Evolutionary conservation across 768 basidiomycete genomes (phyloP), one percentile per base, ranked within the genome.

Genomic region (Lactarius quietus): DNA sequence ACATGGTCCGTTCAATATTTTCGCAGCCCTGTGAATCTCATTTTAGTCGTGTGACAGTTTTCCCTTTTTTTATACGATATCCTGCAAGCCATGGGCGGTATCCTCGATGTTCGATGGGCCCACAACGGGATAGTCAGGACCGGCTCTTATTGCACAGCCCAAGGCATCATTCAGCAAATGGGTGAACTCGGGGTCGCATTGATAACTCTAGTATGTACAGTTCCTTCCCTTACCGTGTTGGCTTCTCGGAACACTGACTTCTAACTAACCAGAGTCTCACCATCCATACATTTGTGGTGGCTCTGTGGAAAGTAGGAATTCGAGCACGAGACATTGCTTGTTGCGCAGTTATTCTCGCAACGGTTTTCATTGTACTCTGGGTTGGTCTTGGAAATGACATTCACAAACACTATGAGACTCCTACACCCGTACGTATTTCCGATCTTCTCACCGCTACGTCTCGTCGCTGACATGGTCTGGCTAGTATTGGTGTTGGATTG

Each of bases 131-230:
- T 70, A 48, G 33, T 33, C 33, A 33, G 4, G 8, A 33, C 8
- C 3, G 33, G 33, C 33, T 8, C 33, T 0, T 80, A 73, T 61
- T 81, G 80, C 65, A 73, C 73, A 7, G 73, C 78, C 1, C 79
- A 81, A 69, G 77, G 78, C n/a, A 70, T 76, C 48, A 65, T 81
- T 5, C 76, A 79, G 64, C 78, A 80, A 61, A 61, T 80, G 1
- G 80, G 81, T 12, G 81, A 82, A 57, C 75, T 79, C 3, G 76
- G 75, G 29, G 78, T 77, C 4, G 79, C 77, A 6, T 74, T 81
- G 43, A 74, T 76, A 3, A 82, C 79, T 23, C 72, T 81, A 12
- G 80, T 81, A 63, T 65, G 74, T 68, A 17, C 20, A n/a, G n/a
- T n/a, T n/a, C n/a, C 28, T 48, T 36, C n/a, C 20, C 1, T 17